Evolutionary conservation across 2,329 filamentous ascomycete genomes (phyloP), one percentile per base, ranked within the genome.

Genomic region (Colletotrichum sp.): DNA sequence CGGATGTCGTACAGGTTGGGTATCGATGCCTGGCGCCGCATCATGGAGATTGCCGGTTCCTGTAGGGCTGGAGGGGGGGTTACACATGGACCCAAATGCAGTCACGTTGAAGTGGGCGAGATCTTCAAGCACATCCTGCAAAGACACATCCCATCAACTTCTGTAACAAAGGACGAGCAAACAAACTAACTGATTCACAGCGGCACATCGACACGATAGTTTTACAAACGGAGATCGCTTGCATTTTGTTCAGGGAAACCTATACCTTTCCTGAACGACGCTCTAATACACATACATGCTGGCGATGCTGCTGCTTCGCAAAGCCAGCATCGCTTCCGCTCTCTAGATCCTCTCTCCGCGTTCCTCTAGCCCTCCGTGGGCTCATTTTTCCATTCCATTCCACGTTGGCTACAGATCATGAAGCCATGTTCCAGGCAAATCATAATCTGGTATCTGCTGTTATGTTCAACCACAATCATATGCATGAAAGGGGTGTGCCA

Each of bases 391-490:
- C 60, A 61, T 71, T 75, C 74, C 74, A 67, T 75, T 71, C 72
- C 66, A 75, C 66, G 28, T 76, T 75, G 71, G 71, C 74, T 32
- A 75, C 61, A 66, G 59, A 75, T 71, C 72, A 21, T 67, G 66
- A 75, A 15, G 55, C 71, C 71, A 43, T 76, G 61, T 76, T 67
- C 60, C 74, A 75, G 71, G 71, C 72, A 13, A 26, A 66, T 66
- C 74, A 65, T 74, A 65, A 74, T 76, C 74, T 69, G 74, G 39
- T 75, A 36, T 75, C 71, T 76, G 66, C 74, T 70, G 64, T 72
- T 75, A 75, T 75, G 71, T 75, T 74, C 74, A 30, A 75, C 74
- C 74, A 73, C 74, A 55, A 73, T 75, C 74, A 70, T 76, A 67
- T 71, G 60, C 52, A 74, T 75, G 71, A 76, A 76, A 75, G 60